A percentile compares a stretch with the other conserved stretches of the same genome.
Evolutionary conservation across 2,329 filamentous ascomycete genomes (phyloP).

Genomic region (Epichloe baconii): DNA sequence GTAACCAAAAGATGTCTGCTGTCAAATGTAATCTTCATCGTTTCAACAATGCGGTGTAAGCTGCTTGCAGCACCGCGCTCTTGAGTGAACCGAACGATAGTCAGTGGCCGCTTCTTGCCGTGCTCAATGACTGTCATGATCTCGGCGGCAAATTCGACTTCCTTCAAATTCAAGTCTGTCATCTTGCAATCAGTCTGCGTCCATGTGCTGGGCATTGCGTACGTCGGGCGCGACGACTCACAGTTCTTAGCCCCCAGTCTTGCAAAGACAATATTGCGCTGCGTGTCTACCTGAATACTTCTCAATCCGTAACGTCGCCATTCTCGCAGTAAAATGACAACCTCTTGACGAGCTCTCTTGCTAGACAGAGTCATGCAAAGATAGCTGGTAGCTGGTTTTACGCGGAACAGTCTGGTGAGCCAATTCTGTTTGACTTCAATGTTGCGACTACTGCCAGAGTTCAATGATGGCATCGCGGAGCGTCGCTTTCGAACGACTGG

Average conservation of each 20-base stretch:
- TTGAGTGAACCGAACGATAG: conserved; percentile 76
- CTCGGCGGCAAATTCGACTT: conserved; percentile 77
- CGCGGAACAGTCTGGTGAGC: conserved; percentile 77
- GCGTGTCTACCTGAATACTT: conserved; percentile 66
- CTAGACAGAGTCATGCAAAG: conserved; percentile 60
- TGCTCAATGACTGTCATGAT: conserved; percentile 84
- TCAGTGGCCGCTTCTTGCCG: conserved; percentile 61
- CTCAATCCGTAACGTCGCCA: conserved; percentile 76
- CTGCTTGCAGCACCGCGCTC: conserved; percentile 84
- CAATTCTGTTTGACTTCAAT: conserved; percentile 67
- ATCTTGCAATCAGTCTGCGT: neutral
- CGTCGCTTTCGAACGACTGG: conserved; percentile 8
- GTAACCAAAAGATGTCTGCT: conserved; percentile 53
- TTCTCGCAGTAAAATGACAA: conserved; percentile 60
- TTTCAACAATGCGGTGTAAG: conserved; percentile 72
- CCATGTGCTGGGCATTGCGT: neutral
- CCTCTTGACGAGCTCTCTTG: conserved; percentile 62
- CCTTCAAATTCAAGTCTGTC: conserved; percentile 65
- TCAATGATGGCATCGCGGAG: conserved; percentile 21
- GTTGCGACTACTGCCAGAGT: conserved; percentile 31
- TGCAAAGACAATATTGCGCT: conserved; percentile 66
- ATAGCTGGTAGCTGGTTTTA: conserved; percentile 67
- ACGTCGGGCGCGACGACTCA: conserved; percentile 30
- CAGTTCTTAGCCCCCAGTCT: conserved; percentile 65
- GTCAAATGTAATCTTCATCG: conserved; percentile 56